Base-by-base conservation (phyloP, 176 grass and related monocot species). In the Oryza rufipogon region DNA sequence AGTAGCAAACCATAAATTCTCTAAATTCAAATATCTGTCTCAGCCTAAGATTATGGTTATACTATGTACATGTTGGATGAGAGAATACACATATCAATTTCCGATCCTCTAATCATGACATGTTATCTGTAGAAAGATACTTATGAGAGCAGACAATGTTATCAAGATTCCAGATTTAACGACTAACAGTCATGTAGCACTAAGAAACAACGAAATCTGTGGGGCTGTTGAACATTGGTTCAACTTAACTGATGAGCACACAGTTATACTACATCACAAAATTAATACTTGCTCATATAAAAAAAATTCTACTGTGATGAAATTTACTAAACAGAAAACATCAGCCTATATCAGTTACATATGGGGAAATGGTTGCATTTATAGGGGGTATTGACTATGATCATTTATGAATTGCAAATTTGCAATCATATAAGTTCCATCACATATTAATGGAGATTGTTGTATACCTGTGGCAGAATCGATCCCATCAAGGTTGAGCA, bases 401-500 rank as follows among this genome's bases (percentile, higher is more conserved):
- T 47, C 17, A 6, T 26, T 52, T 9, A 71, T 51, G 20, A 1
- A 64, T 1, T 28, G 36, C 36, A 38, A 38, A 38, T 38, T 38
- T 38, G 7, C 2, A 77, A 14, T 70, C 15, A 25, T 13, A 49
- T 1, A 82, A 76, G 1, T 4, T 16, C 12, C 4, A 5, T 12
- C 30, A 42, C 15, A 22, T 61, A 64, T 9, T 28, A 19, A 49
- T 76, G 10, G 81, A 44, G 42, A 81, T 71, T 23, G 32, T 11
- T 19, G 36, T 65, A 74, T 91, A 95, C 95, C 91, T 95, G 93
- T 81, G 94, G 94, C 48, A 96, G 79, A 77, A 96, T 45, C 61
- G 94, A 91, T 25, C 94, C 91, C 86, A 96, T 89, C 70, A 96
- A 89, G 73, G 94, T 81, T 74, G 91, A 91, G 44, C 88, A 96